Evolutionary conservation across 768 basidiomycete species (phyloP).

Genomic region (Russula griseocarnosa): DNA sequence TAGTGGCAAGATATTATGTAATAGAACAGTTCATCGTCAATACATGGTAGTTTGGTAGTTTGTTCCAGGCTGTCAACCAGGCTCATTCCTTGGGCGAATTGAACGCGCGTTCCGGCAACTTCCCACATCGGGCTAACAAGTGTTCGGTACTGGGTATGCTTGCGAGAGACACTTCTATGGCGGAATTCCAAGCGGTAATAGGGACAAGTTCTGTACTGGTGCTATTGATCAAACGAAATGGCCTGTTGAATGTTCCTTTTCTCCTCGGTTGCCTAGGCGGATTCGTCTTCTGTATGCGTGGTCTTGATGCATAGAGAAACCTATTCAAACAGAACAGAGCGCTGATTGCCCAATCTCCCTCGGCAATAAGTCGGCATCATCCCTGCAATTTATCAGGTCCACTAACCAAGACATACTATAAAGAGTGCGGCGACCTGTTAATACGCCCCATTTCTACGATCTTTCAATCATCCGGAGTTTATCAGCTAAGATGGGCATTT

Average conservation of each 20-base stretch:
- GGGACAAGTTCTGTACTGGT: not conserved
- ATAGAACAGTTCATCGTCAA: not conserved
- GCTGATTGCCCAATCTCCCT: not conserved
- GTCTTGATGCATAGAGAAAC: no score
- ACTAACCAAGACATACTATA: not conserved
- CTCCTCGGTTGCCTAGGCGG: not conserved
- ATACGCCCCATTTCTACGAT: not conserved
- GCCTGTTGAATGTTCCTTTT: not conserved
- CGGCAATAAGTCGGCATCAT: no score
- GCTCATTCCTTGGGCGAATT: not conserved
- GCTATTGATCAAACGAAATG: not conserved
- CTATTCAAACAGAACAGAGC: no score
- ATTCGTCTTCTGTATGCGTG: not conserved
- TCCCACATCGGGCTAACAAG: not conserved
- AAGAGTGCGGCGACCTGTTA: not conserved
- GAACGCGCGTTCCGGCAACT: not conserved
- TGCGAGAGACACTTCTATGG: not conserved
- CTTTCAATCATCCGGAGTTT: not conserved
- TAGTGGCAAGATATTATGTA: not conserved
- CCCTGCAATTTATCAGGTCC: no score
- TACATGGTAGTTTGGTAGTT: no score
- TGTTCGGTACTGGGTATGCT: constrained; percentile 11
- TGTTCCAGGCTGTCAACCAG: not conserved
- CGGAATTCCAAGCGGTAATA: not conserved
- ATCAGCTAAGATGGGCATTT: constrained; percentile 12